These are phyloP conservation scores for Oehlia diaphana DNA, from an alignment of 192 early-diverging fungal species.

Conservation along the genomic window DNA sequence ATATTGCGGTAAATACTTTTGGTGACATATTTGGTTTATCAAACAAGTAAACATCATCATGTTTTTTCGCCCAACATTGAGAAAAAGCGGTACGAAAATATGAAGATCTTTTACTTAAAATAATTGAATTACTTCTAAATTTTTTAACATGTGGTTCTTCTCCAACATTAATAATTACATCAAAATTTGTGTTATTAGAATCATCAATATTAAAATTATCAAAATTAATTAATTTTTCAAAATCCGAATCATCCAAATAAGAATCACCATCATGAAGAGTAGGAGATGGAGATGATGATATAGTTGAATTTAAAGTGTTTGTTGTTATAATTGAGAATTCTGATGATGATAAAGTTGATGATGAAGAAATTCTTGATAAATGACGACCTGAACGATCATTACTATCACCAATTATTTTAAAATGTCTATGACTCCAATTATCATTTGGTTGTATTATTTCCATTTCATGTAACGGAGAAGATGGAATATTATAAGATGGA, in stretches of 20 bases:
- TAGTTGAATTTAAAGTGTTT: slow-evolving; percentile 1
- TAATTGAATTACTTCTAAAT: background rate
- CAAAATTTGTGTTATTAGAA: slow-evolving; percentile 3
- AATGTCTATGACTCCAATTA: background rate
- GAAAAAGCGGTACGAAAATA: slow-evolving; percentile 27
- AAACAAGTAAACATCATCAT: background rate
- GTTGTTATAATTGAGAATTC: background rate
- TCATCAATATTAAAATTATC: background rate
- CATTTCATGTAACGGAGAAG: background rate
- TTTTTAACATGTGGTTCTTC: background rate
- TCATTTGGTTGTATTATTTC: background rate
- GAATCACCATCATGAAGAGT: background rate
- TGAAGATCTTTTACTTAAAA: slow-evolving; percentile 9
- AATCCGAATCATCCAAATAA: background rate
- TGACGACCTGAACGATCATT: background rate
- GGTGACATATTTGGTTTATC: slow-evolving; percentile 19
- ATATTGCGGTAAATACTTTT: slow-evolving; percentile 12
- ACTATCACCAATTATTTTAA: background rate
- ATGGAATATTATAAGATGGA: background rate
- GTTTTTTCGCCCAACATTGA: slow-evolving; percentile 5
- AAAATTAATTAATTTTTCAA: slow-evolving; percentile 18
- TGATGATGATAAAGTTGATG: background rate
- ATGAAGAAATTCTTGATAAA: background rate
- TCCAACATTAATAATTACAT: slow-evolving; percentile 18
- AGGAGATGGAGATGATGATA: background rate